Conservation (phyloP, 257 asterid genomes). For the Primulina eburnea region DNA sequence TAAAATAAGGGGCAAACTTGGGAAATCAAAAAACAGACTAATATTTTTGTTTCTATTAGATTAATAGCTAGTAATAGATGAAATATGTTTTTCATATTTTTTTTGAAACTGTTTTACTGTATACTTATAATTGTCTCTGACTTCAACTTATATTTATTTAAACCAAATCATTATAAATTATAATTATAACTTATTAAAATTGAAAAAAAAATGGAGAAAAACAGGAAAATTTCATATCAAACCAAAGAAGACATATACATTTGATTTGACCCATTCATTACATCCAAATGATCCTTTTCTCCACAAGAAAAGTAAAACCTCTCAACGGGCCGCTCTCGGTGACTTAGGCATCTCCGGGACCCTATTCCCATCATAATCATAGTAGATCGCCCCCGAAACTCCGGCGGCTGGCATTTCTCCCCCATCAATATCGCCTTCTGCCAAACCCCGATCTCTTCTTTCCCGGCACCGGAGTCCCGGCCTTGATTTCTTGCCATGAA, state of each 20-base stretch:
- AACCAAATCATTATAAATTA: too few species aligned
- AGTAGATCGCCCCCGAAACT: conserved; percentile 71
- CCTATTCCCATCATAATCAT: conserved; percentile 66
- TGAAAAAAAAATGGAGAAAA: too few species aligned
- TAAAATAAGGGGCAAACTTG: too few species aligned
- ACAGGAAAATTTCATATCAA: not conserved
- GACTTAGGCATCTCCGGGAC: conserved; percentile 78
- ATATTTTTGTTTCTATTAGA: too few species aligned
- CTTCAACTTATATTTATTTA: too few species aligned
- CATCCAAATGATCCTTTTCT: conserved; percentile 28
- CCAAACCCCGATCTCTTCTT: conserved; percentile 50
- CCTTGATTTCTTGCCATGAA: conserved; percentile 5
- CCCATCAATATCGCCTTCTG: conserved; percentile 65
- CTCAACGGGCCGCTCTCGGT: conserved; percentile 53
- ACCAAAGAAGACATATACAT: too few species aligned
- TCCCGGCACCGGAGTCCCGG: conserved; percentile 23
- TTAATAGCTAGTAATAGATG: too few species aligned
- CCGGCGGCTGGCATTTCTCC: conserved; percentile 73
- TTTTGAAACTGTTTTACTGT: too few species aligned
- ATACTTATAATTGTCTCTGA: too few species aligned
- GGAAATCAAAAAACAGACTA: too few species aligned
- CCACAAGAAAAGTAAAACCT: conserved; percentile 28
- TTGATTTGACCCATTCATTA: not conserved
- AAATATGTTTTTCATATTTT: too few species aligned
- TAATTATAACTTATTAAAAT: too few species aligned